Conservation (phyloP, 805 yeast species). For the Zygoascus flipseniorum region DNA sequence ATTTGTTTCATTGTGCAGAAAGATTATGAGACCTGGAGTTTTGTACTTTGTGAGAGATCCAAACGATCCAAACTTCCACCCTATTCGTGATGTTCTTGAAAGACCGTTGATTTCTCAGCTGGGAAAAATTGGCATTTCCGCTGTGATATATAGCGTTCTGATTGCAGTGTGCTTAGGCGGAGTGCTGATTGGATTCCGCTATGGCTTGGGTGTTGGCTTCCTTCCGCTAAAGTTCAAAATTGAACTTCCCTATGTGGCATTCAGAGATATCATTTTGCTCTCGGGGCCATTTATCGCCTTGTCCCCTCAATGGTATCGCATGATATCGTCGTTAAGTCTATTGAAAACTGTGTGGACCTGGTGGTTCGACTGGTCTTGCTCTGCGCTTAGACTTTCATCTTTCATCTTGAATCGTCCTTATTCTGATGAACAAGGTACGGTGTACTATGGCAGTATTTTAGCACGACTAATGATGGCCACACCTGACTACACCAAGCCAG, state of each 20-base stretch:
- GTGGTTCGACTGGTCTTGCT: slow-evolving; percentile 48
- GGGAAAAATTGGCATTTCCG: slow-evolving; percentile 64
- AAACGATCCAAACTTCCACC: slow-evolving; percentile 82
- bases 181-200: slow-evolving; percentile 43
- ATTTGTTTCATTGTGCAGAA: slow-evolving; percentile 76
- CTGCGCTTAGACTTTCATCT: slow-evolving; percentile 65
- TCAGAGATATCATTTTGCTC: slow-evolving; percentile 12
- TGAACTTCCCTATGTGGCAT: neutral
- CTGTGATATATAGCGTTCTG: slow-evolving; percentile 47
- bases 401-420: slow-evolving; percentile 58
- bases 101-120: slow-evolving; percentile 67
- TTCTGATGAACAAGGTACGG: slow-evolving; percentile 62
- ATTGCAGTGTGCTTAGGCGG: slow-evolving; percentile 69
- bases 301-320: slow-evolving; percentile 6
- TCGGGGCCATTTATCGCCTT: slow-evolving; percentile 2
- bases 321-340: slow-evolving; percentile 11
- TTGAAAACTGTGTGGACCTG: slow-evolving; percentile 42
- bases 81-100: slow-evolving; percentile 79
- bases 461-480: slow-evolving; percentile 35
- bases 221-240: slow-evolving; percentile 18
- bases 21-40: slow-evolving; percentile 78
- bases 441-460: slow-evolving; percentile 44
- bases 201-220: slow-evolving; percentile 10
- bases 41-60: slow-evolving; percentile 88
- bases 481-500: slow-evolving; percentile 56